Conservation (phyloP, 2,329 filamentous ascomycete species). For the Tolypocladium tropicale region DNA sequence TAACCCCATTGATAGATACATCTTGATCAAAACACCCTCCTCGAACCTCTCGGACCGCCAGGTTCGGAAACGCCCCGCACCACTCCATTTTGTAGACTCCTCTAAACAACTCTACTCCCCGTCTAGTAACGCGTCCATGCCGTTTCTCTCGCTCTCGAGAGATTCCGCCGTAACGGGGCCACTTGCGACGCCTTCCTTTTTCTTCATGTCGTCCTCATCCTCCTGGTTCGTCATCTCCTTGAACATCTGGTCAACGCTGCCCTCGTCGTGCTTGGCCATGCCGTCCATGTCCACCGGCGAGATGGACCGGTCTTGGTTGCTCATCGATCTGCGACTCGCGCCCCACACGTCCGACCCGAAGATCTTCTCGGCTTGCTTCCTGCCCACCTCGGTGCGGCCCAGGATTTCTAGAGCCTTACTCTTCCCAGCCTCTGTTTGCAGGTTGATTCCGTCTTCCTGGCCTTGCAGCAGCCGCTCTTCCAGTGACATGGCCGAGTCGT, state of each 20-base stretch:
- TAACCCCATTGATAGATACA: neutral
- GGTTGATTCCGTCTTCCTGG: slow-evolving; percentile 33
- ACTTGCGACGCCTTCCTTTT: slow-evolving; percentile 15
- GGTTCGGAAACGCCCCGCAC: neutral
- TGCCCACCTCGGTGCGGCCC: slow-evolving; percentile 36
- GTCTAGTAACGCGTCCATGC: slow-evolving; percentile 34
- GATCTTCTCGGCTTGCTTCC: slow-evolving; percentile 38
- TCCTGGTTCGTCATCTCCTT: slow-evolving; percentile 44
- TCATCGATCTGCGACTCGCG: slow-evolving; percentile 16
- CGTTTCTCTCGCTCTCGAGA: slow-evolving; percentile 34
- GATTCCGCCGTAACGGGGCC: slow-evolving; percentile 29
- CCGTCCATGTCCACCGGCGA: slow-evolving; percentile 17
- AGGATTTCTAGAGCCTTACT: slow-evolving; percentile 43
- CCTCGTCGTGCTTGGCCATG: slow-evolving; percentile 28
- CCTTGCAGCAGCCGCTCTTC: slow-evolving; percentile 42
- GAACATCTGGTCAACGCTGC: slow-evolving; percentile 45
- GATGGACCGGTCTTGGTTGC: slow-evolving; percentile 14
- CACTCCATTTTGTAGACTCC: neutral
- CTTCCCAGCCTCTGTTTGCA: slow-evolving; percentile 35
- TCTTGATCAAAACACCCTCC: neutral
- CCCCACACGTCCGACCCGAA: slow-evolving; percentile 41
- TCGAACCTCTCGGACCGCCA: neutral
- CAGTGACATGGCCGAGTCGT: slow-evolving; percentile 30
- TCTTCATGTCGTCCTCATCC: slow-evolving; percentile 34
- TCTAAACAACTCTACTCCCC: slow-evolving; percentile 21